phyloP scores from a whole-genome alignment of 352 stramenopile species.

The Phytophthora nicotianae region DNA sequence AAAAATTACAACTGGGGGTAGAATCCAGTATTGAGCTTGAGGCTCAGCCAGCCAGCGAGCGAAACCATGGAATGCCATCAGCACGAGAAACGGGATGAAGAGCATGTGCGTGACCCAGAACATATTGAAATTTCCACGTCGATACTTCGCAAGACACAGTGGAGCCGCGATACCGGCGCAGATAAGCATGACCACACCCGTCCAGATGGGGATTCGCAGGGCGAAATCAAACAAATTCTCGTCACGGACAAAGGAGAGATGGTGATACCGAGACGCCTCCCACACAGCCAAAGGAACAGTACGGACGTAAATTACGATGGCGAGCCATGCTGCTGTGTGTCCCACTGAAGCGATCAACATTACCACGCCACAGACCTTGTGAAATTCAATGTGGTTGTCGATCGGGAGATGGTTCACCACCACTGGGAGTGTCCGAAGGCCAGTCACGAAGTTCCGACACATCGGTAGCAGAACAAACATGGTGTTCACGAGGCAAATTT shows the following conservation, averaged over 20 bases:
- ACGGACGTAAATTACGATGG: conserved; percentile 60
- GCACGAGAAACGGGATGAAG: conserved; percentile 67
- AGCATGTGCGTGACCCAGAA: conserved; percentile 77
- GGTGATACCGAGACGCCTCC: conserved; percentile 49
- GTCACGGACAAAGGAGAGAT: conserved; percentile 57
- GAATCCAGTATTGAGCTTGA: conserved; percentile 61
- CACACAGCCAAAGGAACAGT: conserved; percentile 44
- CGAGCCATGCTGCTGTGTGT: conserved; percentile 57
- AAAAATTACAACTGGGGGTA: conserved; percentile 63
- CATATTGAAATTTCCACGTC: conserved; percentile 63
- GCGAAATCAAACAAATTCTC: conserved; percentile 51
- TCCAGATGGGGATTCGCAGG: conserved; percentile 65
- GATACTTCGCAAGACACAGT: conserved; percentile 52
- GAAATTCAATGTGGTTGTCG: conserved; percentile 72
- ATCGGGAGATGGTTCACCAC: conserved; percentile 62
- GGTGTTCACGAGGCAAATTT: conserved; percentile 78
- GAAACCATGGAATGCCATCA: conserved; percentile 71
- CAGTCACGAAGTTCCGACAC: conserved; percentile 72
- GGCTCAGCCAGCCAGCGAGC: conserved; percentile 63
- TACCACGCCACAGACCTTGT: conserved; percentile 81
- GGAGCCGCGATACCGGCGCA: conserved; percentile 53
- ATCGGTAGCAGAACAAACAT: conserved; percentile 78
- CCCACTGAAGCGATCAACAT: conserved; percentile 61
- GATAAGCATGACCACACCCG: conserved; percentile 62
- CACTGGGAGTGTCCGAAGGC: conserved; percentile 46